Conservation (phyloP, 305 asterid species). For the Euphrasia arctica region DNA sequence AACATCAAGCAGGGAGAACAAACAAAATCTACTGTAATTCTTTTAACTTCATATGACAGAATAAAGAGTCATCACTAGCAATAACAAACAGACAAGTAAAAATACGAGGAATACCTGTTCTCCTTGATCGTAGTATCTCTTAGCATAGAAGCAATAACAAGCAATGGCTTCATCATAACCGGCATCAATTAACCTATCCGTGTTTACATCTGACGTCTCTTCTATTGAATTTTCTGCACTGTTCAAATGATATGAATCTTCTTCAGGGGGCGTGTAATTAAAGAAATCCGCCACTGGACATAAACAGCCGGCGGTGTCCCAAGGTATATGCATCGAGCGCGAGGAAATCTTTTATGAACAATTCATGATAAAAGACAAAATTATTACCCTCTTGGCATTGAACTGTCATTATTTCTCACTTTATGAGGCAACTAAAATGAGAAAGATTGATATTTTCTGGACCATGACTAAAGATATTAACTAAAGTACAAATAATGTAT, state of each 20-base stretch:
- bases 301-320: conserved; percentile 85
- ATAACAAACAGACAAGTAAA: conserved; percentile 14
- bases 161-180: conserved; percentile 54
- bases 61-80: background rate
- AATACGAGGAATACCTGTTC: conserved; percentile 60
- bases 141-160: conserved; percentile 78
- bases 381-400: conserved; percentile 5
- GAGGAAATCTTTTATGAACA: conserved; percentile 63
- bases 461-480: background rate
- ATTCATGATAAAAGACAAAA: conserved; percentile 15
- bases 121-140: conserved; percentile 65
- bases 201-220: conserved; percentile 29
- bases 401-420: conserved; percentile 1
- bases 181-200: conserved; percentile 66
- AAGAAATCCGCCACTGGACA: conserved; percentile 92
- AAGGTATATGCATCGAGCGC: conserved; percentile 83
- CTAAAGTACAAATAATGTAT: conserved; percentile 5
- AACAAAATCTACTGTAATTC: background rate
- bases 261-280: conserved; percentile 79
- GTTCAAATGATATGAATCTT: conserved; percentile 33
- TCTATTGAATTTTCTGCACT: conserved; percentile 16
- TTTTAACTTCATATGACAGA: background rate
- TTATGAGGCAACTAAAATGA: background rate
- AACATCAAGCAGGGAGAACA: background rate
- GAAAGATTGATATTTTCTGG: conserved; percentile 1